A percentile compares a stretch with the other conserved stretches of the same genome.
Conservation (phyloP, 2,329 filamentous ascomycete species). For the Proliferodiscus dingleyae region DNA sequence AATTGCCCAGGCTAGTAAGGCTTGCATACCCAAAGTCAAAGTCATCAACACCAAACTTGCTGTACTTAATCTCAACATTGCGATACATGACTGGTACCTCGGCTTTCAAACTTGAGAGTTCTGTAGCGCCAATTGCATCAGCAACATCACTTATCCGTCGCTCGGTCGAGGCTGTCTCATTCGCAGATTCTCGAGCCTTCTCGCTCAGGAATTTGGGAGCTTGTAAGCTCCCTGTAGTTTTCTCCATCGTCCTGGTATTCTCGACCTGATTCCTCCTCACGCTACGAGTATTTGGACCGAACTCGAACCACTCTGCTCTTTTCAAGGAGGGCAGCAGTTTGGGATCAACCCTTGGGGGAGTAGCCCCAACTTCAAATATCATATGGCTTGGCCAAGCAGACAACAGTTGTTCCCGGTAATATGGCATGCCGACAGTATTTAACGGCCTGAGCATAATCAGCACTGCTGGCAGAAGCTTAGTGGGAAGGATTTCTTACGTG, state of each 20-base stretch:
- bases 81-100: constrained; percentile 87
- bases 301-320: constrained; percentile 69
- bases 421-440: constrained; percentile 84
- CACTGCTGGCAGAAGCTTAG: no score
- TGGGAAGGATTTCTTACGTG: no score
- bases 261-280: constrained; percentile 77
- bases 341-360: constrained; percentile 69
- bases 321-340: constrained; percentile 65
- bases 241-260: constrained; percentile 62
- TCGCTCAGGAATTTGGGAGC: constrained; percentile 94
- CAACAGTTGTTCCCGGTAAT: constrained; percentile 81
- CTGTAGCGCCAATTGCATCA: constrained; percentile 61
- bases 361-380: constrained; percentile 79
- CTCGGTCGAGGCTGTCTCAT: constrained; percentile 37
- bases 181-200: constrained; percentile 67
- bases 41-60: constrained; percentile 97
- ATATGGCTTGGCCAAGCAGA: constrained; percentile 87
- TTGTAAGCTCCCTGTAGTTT: constrained; percentile 55
- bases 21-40: constrained; percentile 85
- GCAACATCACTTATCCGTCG: constrained; percentile 48
- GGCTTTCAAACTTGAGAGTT: constrained; percentile 68
- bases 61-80: constrained; percentile 97
- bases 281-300: constrained; percentile 70
- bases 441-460: constrained; percentile 53
- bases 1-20: neutral